Base-by-base conservation (phyloP, 768 basidiomycete genomes). In the Tephrocybe sp. region DNA sequence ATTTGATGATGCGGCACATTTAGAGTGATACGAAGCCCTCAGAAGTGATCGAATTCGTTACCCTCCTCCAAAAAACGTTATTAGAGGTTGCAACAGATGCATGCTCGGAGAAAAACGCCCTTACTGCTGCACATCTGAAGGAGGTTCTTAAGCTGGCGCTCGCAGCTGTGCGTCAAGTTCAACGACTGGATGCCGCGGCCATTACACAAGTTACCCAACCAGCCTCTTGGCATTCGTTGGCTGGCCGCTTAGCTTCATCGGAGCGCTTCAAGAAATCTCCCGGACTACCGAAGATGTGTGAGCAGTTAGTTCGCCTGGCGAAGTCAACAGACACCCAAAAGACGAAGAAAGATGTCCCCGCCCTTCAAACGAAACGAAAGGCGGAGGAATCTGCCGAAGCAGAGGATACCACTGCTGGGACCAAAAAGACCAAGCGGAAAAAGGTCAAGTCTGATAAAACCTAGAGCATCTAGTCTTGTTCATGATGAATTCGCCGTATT, bases 121-220 rank as follows among this genome's bases (percentile, higher is more conserved):
- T 85, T 36, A 83, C 79, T 13, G 73, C 84, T 1, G 63, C 79
- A 1, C 88, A 91, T 54, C 60, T 87, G 59, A 95, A 91, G 67
- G 86, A 88, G n/a, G 63, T 92, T 16, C 64, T 92, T 49, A 94
- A 90, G 65, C 67, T 88, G 44, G 84, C 73, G 0, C 68, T 90
- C 22, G 60, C 75, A 16, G 79, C 80, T 42, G 71, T 84, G n/a
- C 82, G 90, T 45, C 82, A 83, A 51, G 80, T 83, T 50, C 82
- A 80, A 47, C 75, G 77, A 7, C 61, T 75, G 41, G 63, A 51
- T 63, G 24, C 50, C 64, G 3, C 50, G 4, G 50, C 47, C n/a
- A 54, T 74, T 12, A 48, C 61, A 10, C 55, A 62, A 3, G 65
- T 75, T 4, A 95, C 92, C 92, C 72, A 82, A 44, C 70, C 80